phyloP scores from a whole-genome alignment of 2,329 filamentous ascomycete species.

The Xylariaceae sp. region DNA sequence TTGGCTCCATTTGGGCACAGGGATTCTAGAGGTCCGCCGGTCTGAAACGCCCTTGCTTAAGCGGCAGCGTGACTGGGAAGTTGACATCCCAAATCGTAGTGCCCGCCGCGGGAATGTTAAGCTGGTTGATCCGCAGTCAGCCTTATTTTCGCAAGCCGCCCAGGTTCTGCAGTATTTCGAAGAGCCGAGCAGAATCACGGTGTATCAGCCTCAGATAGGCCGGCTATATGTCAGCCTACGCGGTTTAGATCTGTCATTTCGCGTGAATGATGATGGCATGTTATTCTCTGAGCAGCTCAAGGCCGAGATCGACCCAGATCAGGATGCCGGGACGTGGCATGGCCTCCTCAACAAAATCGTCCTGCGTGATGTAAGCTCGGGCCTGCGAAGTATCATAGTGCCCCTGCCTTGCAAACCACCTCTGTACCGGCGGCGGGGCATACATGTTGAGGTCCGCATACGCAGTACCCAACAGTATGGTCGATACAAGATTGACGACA shows the following conservation, averaged over 20 bases:
- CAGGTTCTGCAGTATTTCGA: conserved; percentile 49
- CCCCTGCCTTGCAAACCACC: conserved; percentile 41
- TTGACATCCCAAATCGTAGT: conserved; percentile 28
- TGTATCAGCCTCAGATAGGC: conserved; percentile 39
- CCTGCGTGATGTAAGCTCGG: conserved; percentile 40
- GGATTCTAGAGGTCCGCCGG: conserved; percentile 47
- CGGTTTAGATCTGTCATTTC: conserved; percentile 49
- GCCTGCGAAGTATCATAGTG: conserved; percentile 48
- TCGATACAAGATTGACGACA: conserved; percentile 8
- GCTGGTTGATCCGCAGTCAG: conserved; percentile 47
- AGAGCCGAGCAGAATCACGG: conserved; percentile 36
- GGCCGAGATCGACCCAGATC: conserved; percentile 50
- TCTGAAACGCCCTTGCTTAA: conserved; percentile 27
- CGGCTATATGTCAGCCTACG: conserved; percentile 45
- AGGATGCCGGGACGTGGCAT: conserved; percentile 56
- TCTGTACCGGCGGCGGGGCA: conserved; percentile 26
- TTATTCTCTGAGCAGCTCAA: conserved; percentile 47
- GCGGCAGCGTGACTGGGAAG: conserved; percentile 31
- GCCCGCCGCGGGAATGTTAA: conserved; percentile 20
- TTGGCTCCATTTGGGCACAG: conserved; percentile 48
- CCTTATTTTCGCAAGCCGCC: conserved; percentile 36
- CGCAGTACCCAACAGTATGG: background rate
- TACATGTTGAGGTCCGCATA: conserved; percentile 12
- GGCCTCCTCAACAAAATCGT: conserved; percentile 56
- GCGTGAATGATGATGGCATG: conserved; percentile 38